A percentile compares a stretch with the other conserved stretches of the same genome.
phyloP scores from a whole-genome alignment of 192 early-diverging fungal genomes.

The Dimargaris cristalligena region DNA sequence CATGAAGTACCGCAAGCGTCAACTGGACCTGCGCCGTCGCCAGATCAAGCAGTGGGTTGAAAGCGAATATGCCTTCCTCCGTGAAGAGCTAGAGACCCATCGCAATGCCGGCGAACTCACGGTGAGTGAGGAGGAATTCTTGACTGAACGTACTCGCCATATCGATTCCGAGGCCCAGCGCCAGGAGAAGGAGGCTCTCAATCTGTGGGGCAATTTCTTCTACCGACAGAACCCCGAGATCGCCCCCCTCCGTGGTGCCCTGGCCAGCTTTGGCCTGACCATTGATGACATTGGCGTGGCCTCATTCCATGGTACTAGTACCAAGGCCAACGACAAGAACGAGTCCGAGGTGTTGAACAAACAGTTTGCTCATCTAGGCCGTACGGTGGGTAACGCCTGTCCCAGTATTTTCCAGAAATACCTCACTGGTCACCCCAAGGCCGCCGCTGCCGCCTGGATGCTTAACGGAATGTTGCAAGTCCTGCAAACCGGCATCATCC shows the following conservation, averaged over 20 bases:
- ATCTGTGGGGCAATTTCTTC: conserved; percentile 69
- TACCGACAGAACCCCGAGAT: conserved; percentile 53
- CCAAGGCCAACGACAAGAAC: conserved; percentile 91
- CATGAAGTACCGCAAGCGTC: conserved; percentile 66
- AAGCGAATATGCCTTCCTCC: conserved; percentile 48
- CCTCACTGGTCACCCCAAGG: conserved; percentile 94
- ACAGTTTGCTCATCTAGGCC: conserved; percentile 74
- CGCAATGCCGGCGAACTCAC: neutral
- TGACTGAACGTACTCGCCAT: conserved; percentile 14
- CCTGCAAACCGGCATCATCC: conserved; percentile 69
- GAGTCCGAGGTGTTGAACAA: conserved; percentile 72
- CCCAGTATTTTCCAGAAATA: conserved; percentile 82
- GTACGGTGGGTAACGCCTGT: conserved; percentile 60
- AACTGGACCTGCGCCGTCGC: conserved; percentile 50
- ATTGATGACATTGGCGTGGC: conserved; percentile 86
- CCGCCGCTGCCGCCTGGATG: conserved; percentile 93
- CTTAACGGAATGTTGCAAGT: conserved; percentile 80
- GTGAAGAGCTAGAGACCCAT: conserved; percentile 44
- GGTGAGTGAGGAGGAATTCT: neutral
- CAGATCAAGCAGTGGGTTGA: conserved; percentile 69
- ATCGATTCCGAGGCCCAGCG: conserved; percentile 43
- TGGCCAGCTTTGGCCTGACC: conserved; percentile 74
- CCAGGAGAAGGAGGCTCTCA: conserved; percentile 55
- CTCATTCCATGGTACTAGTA: conserved; percentile 92
- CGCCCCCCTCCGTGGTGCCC: conserved; percentile 69